phyloP scores from a whole-genome alignment of 108 stramenopile genomes.

The Epipyxis sp. region DNA sequence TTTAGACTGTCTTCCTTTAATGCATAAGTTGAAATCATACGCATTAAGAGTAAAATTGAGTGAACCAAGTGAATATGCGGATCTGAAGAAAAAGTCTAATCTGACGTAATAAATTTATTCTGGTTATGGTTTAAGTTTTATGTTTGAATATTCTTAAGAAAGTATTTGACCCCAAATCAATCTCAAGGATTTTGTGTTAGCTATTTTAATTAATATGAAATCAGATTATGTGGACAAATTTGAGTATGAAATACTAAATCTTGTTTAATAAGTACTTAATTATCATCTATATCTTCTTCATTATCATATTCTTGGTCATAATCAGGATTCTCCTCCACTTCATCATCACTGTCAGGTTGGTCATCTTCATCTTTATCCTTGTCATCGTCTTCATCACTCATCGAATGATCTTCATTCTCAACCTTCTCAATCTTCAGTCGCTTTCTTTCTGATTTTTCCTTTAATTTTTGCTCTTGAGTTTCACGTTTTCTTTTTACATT shows the following conservation, averaged over 20 bases:
- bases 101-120: slow-evolving; percentile 13
- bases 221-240: too few species aligned
- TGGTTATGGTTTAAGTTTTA: too few species aligned
- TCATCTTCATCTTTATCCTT: slow-evolving; percentile 29
- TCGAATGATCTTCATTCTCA: neutral
- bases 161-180: too few species aligned
- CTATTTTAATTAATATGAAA: too few species aligned
- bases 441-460: slow-evolving; percentile 21
- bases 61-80: neutral
- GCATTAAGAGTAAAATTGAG: neutral
- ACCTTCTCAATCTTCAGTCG: neutral
- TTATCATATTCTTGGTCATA: neutral
- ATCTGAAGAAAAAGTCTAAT: neutral
- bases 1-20: slow-evolving; percentile 11
- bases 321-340: neutral
- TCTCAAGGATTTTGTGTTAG: too few species aligned
- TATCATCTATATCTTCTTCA: neutral
- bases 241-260: too few species aligned
- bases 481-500: slow-evolving; percentile 55
- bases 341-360: neutral
- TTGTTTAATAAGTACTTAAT: neutral
- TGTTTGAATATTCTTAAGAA: too few species aligned
- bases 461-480: slow-evolving; percentile 40
- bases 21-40: slow-evolving; percentile 43
- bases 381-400: slow-evolving; percentile 21